These are phyloP conservation scores for Hemisphaericaspora xylofermentans DNA, from an alignment of 1,139 yeast species.

Conservation along the genomic window DNA sequence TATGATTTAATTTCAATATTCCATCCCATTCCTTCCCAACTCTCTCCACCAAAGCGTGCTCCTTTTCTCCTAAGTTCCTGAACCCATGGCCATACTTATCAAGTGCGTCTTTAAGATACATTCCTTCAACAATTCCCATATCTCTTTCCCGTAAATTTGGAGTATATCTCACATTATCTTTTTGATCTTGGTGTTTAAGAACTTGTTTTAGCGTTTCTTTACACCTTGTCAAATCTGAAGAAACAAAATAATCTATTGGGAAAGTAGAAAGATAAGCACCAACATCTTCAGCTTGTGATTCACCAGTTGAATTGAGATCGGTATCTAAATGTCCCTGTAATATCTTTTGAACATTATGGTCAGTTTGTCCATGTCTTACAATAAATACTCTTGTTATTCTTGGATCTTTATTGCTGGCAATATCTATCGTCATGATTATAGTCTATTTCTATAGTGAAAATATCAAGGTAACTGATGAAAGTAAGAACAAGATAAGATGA, in stretches of 20 bases:
- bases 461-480: neutral
- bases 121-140: conserved; percentile 80
- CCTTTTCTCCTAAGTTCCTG: conserved; percentile 54
- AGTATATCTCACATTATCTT: conserved; percentile 22
- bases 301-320: conserved; percentile 58
- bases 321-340: conserved; percentile 75
- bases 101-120: conserved; percentile 66
- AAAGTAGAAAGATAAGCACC: conserved; percentile 41
- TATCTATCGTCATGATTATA: conserved; percentile 28
- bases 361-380: conserved; percentile 81
- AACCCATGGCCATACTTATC: conserved; percentile 37
- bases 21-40: conserved; percentile 52
- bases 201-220: conserved; percentile 50
- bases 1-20: conserved; percentile 27
- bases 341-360: conserved; percentile 61
- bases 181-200: conserved; percentile 21
- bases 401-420: conserved; percentile 34
- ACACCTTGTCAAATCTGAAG: conserved; percentile 66
- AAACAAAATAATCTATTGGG: conserved; percentile 50
- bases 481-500: neutral
- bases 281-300: conserved; percentile 51
- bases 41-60: conserved; percentile 46
- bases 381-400: conserved; percentile 53
- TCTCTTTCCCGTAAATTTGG: conserved; percentile 64
- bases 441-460: neutral